These are phyloP conservation scores for Discostella stelligeroides DNA, from an alignment of 108 stramenopile species.

Conservation along the genomic window DNA sequence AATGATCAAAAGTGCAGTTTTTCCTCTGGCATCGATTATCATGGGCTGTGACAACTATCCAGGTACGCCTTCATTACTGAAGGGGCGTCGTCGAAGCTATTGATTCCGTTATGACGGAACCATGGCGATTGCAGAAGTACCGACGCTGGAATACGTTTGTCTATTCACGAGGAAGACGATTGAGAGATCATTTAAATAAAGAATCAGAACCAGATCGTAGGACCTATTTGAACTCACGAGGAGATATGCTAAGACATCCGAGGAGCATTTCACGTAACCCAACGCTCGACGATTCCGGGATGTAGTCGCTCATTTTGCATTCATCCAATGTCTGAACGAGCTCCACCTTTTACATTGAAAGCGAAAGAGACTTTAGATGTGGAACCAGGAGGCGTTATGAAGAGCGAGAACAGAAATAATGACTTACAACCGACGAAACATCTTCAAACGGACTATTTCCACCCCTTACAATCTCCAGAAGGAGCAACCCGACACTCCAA, in stretches of 20 bases:
- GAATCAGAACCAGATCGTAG: too few relatives aligned
- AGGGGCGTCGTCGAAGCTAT: constrained; percentile 39
- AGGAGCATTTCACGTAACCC: constrained; percentile 52
- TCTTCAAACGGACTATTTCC: constrained; percentile 60
- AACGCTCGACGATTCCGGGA: constrained; percentile 32
- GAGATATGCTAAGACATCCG: constrained; percentile 50
- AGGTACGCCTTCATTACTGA: constrained; percentile 42
- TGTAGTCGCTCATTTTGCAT: constrained; percentile 26
- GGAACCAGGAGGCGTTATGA: neutral
- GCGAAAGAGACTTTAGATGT: neutral
- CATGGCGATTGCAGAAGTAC: constrained; percentile 71
- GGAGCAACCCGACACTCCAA: constrained; percentile 88
- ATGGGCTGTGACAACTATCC: constrained; percentile 6
- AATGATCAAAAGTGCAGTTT: too few relatives aligned
- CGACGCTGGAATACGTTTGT: constrained; percentile 68
- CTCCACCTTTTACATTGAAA: constrained; percentile 16
- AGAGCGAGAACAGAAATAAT: neutral
- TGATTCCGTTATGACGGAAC: constrained; percentile 49
- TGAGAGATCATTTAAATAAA: neutral
- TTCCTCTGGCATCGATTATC: too few relatives aligned
- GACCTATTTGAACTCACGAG: constrained; percentile 44
- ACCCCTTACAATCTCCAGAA: constrained; percentile 73
- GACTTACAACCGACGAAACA: constrained; percentile 52
- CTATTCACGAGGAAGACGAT: constrained; percentile 42
- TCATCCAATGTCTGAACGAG: constrained; percentile 45